Evolutionary conservation across 2,329 filamentous ascomycete species (phyloP), one percentile per base, ranked within the genome.

Genomic region (Fusarium heterosporum): DNA sequence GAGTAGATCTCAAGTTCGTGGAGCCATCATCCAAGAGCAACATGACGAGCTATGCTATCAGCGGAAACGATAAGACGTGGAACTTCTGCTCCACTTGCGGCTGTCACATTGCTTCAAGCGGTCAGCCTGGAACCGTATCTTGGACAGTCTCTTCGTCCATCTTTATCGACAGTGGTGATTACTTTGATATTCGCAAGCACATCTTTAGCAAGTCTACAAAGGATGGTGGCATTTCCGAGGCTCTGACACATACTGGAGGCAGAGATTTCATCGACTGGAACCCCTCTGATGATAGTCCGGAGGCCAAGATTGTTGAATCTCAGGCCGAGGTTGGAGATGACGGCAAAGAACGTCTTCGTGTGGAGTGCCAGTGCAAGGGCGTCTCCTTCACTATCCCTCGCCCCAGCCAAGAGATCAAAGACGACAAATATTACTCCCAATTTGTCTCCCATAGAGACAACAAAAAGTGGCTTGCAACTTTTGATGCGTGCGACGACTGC

Each of bases 61-160:
- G 70, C 6, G 66, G 65, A 4, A 72, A 72, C 12, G 32, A 64
- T 8, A 73, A 72, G n/a, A 74, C 75, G 17, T 79, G 78, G 58
- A 75, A 79, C 61, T 84, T 83, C 60, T 84, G 82, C 73, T 77
- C 74, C 13, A 80, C 78, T 1, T 84, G 82, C 55, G 81, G 82
- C 47, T 80, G 80, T 51, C 82, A 83, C 56, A 73, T 83, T n/a
- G 78, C 78, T 5, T 77, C 79, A 48, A 68, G 75, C 17, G 76
- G 22, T 49, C 77, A 3, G 67, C 72, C 17, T 19, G 59, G 47
- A n/a, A 71, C 74, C 5, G 71, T 70, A 19, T 65, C 74, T 12
- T 84, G 81, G 81, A 74, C 75, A 4, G 64, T 80, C 6, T 74
- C 80, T 1, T 75, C 76, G 0, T 80, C 79, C 46, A 77, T 83